Evolutionary conservation across 2,329 filamentous ascomycete species (phyloP).

Genomic region (Cladosporium velox): DNA sequence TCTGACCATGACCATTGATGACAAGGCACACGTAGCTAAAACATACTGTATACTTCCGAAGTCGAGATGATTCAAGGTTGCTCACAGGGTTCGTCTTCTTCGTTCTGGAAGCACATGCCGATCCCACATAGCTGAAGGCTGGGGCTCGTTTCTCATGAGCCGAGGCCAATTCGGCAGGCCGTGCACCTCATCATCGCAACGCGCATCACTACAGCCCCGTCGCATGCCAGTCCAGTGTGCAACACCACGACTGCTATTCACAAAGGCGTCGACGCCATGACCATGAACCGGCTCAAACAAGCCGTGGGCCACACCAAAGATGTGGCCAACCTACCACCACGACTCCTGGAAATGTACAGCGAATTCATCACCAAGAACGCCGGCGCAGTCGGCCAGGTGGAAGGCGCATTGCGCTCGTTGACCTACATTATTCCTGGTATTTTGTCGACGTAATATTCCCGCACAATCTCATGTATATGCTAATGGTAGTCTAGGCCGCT

Average conservation of each 20-base stretch:
- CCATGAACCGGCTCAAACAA: constrained; percentile 34
- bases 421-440: constrained; percentile 92
- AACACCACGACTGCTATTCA: not conserved
- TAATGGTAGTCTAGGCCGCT: constrained; percentile 60
- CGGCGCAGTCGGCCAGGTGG: constrained; percentile 90
- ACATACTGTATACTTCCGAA: too few relatives aligned
- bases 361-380: constrained; percentile 95
- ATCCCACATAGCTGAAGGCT: too few relatives aligned
- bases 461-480: not conserved
- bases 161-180: constrained; percentile 6
- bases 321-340: constrained; percentile 34
- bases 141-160: not conserved
- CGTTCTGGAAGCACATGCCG: too few relatives aligned
- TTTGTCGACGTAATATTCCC: constrained; percentile 19
- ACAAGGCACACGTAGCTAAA: too few relatives aligned
- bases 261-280: constrained; percentile 23
- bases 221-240: constrained; percentile 4
- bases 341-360: constrained; percentile 62
- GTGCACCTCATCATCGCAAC: constrained; percentile 4
- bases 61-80: too few relatives aligned
- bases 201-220: constrained; percentile 7
- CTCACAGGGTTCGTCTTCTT: too few relatives aligned
- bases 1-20: not conserved
- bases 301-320: constrained; percentile 35
- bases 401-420: constrained; percentile 85